A percentile compares a stretch with the other conserved stretches of the same genome.
Evolutionary conservation across 2,329 filamentous ascomycete genomes (phyloP).

Genomic region (Aspergillus costaricaensis): DNA sequence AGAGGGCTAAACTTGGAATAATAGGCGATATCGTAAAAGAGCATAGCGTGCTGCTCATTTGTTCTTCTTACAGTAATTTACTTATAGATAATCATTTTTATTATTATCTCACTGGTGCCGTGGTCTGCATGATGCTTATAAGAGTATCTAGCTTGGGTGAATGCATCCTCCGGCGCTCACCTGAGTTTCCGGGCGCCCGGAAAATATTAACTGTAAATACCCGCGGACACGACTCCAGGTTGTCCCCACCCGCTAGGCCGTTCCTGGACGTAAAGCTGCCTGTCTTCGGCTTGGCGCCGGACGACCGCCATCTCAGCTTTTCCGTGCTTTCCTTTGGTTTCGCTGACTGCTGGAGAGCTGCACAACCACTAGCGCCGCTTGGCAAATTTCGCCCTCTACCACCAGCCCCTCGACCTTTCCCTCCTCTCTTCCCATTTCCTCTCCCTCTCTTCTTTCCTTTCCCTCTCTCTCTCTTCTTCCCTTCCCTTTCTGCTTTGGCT

Average conservation of each 20-base stretch:
- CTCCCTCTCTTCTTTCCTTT: conserved; percentile 16
- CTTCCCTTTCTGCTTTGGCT: conserved; percentile 11
- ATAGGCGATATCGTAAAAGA: not conserved
- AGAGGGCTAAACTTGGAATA: not conserved
- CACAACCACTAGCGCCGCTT: conserved; percentile 40
- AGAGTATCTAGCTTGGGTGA: not conserved
- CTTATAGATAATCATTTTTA: too few species aligned
- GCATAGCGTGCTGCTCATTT: not conserved
- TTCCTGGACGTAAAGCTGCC: conserved; percentile 29
- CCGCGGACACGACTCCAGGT: conserved; percentile 30
- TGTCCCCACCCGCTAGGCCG: conserved; percentile 29
- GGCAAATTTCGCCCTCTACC: conserved; percentile 35
- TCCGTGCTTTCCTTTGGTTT: conserved; percentile 25
- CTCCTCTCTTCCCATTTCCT: conserved; percentile 17
- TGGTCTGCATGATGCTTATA: conserved; percentile 7
- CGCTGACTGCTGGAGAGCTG: conserved; percentile 33
- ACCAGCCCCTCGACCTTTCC: conserved; percentile 35
- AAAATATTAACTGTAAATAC: conserved; percentile 33
- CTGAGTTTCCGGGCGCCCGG: conserved; percentile 21
- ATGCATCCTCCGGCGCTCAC: conserved; percentile 9
- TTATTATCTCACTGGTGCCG: not conserved
- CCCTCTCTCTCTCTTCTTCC: conserved; percentile 8
- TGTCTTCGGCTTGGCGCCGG: conserved; percentile 28
- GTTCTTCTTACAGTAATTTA: too few species aligned
- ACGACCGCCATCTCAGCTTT: conserved; percentile 29